These are phyloP conservation scores for Rhizopogon salebrosus DNA, from an alignment of 768 basidiomycete species.

Conservation along the genomic window DNA sequence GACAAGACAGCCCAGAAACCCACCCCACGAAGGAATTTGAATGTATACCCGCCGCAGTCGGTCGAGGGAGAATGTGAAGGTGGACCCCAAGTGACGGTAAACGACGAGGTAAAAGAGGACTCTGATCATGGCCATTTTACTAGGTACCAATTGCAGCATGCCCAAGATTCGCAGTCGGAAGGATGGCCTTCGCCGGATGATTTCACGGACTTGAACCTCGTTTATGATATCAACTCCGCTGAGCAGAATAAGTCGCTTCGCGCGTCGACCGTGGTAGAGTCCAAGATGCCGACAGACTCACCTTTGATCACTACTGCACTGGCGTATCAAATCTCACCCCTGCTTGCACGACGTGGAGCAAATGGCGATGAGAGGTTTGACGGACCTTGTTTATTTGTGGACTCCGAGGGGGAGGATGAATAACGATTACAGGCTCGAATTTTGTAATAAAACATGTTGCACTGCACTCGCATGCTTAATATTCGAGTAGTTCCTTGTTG, in stretches of 20 bases:
- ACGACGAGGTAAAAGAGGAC: neutral
- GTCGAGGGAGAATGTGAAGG: neutral
- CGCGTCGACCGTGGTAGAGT: neutral
- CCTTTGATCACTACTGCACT: neutral
- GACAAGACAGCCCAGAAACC: neutral
- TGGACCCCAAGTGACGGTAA: neutral
- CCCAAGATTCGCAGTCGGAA: neutral
- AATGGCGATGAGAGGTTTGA: slow-evolving; percentile 9
- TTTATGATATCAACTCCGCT: neutral
- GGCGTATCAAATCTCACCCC: neutral
- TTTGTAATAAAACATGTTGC: neutral
- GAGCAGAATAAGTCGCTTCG: neutral
- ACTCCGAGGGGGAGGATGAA: slow-evolving; percentile 27
- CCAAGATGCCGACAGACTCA: neutral
- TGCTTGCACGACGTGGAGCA: neutral
- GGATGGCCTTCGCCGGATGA: neutral
- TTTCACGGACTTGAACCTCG: neutral
- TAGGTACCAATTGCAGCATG: neutral
- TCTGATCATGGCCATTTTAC: neutral
- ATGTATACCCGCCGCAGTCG: no score
- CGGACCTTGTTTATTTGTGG: slow-evolving; percentile 25
- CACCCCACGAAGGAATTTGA: neutral
- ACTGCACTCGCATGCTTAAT: no score
- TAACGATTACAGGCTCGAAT: neutral
- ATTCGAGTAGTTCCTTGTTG: no score